Base-by-base conservation (phyloP, 805 yeast genomes). In the Myxozyma geophila region DNA sequence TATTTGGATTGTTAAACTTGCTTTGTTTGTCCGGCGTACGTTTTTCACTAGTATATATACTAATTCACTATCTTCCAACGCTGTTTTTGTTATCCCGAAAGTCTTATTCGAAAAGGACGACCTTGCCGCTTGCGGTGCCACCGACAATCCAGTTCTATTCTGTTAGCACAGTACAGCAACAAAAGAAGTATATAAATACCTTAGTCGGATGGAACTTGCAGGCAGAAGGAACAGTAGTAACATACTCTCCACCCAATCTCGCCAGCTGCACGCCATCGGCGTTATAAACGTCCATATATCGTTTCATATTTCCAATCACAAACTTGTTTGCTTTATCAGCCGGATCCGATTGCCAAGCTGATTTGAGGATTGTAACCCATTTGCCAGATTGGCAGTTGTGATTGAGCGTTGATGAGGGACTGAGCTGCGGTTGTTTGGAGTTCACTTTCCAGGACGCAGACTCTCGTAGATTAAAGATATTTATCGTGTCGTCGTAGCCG, bases 381-480 rank as follows among this genome's bases (percentile, higher is more conserved):
- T 56, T 81, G 0, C 99, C 99, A 0, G 97, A 89, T 75, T 93
- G 97, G 77, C 99, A 95, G 72, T 95, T 95, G 74, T 95, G 99
- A 60, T 83, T 84, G 55, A 93, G 80, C 9, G 85, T 84, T 35
- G 84, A 81, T 36, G 81, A 72, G 0, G 97, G 96, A n/a, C 71
- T 74, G 40, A 91, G 70, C 58, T 81, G 82, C 7, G 66, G 63
- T 68, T 58, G 50, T 37, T 49, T 36, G 12, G 43, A 54, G 4
- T n/a, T 58, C 57, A 33, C 41, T n/a, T 48, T 39, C 66, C 58
- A 59, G 4, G 63, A 48, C 68, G 67, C 48, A 49, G 63, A 72
- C 33, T 67, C 63, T 10, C 57, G 37, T 37, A 87, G 79, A 68
- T 86, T 85, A 74, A 92, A 91, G 3, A 93, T 75, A 67, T 88